These are phyloP conservation scores for Prunus armeniaca DNA, from an alignment of 306 rosid species.

Conservation along the genomic window DNA sequence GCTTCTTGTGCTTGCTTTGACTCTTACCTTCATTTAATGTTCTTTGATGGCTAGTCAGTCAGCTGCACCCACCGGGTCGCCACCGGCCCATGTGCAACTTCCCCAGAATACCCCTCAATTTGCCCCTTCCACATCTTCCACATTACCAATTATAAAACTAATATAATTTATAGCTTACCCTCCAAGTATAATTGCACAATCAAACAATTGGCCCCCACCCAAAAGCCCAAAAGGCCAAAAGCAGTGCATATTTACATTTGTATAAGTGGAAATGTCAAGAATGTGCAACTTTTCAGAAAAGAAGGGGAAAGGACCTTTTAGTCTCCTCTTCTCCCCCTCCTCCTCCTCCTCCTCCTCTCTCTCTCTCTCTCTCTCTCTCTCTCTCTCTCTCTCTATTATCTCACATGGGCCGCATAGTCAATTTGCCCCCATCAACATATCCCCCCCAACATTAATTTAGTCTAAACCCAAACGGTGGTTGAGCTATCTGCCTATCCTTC, in stretches of 20 bases:
- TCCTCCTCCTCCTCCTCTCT: too few relatives aligned
- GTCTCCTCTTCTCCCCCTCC: too few relatives aligned
- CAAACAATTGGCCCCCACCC: not conserved
- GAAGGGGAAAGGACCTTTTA: not conserved
- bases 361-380: not conserved
- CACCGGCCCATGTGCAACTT: not conserved
- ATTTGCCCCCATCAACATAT: not conserved
- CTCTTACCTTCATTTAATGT: not conserved
- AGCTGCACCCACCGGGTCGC: not conserved
- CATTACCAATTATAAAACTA: not conserved
- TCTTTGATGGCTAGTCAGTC: not conserved
- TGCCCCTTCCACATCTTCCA: not conserved
- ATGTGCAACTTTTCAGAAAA: not conserved
- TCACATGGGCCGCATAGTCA: not conserved
- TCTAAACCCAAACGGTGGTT: slow-evolving; percentile 32
- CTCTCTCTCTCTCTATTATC: not conserved
- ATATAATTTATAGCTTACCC: not conserved
- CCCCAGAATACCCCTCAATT: not conserved
- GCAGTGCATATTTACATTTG: not conserved
- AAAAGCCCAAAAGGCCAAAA: not conserved
- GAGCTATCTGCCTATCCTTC: slow-evolving; percentile 33
- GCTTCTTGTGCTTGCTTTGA: not conserved
- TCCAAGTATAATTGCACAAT: not conserved
- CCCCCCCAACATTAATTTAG: not conserved
- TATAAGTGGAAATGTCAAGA: slow-evolving; percentile 2